Evolutionary conservation across 2,329 filamentous ascomycete genomes (phyloP), one percentile per base, ranked within the genome.

Genomic region (Thielaviopsis populi): DNA sequence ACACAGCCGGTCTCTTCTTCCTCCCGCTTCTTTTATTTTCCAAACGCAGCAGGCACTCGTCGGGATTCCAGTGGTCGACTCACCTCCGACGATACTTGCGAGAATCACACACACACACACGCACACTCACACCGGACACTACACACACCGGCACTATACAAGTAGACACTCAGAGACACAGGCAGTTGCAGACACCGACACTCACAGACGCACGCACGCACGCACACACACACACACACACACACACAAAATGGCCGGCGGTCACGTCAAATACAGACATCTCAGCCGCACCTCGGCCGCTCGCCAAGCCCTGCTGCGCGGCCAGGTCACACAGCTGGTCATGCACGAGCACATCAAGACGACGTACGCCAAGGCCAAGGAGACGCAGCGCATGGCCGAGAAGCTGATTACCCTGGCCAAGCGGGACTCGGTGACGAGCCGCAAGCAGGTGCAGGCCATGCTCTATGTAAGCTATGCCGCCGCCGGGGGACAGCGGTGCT

Each of bases 341-440:
- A 82, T 89, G 75, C 85, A 95, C 75, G 94, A 99, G 78, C 85
- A 89, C 68, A 95, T 99, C 77, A 85, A 87, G 68, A 99, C 94
- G 61, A 96, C 94, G 76, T 96, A 88, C 81, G 86, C 87, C 73
- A 97, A 97, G 77, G 94, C 94, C 59, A 99, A 97, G 77, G 94
- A 99, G 78, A 89, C 94, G 22, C 94, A 99, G 77, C 83, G 89
- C 53, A 75, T 97, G 69, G 94, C 91, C 7, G 94, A 99, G 73
- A 95, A 95, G 79, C 79, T 97, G 69, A 91, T 99, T 71, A 96
- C 91, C 3, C 75, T 96, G 70, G 92, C 89, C 22, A 99, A 97
- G 82, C 88, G 86, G 77, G 90, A 96, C 74, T 95, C 92, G 48
- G 86, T 91, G 71, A 88, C 89, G 22, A 87, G 86, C 66, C 81